Conservation (phyloP, 1,284 basidiomycete species). For the Cutaneotrichosporon sp. region DNA sequence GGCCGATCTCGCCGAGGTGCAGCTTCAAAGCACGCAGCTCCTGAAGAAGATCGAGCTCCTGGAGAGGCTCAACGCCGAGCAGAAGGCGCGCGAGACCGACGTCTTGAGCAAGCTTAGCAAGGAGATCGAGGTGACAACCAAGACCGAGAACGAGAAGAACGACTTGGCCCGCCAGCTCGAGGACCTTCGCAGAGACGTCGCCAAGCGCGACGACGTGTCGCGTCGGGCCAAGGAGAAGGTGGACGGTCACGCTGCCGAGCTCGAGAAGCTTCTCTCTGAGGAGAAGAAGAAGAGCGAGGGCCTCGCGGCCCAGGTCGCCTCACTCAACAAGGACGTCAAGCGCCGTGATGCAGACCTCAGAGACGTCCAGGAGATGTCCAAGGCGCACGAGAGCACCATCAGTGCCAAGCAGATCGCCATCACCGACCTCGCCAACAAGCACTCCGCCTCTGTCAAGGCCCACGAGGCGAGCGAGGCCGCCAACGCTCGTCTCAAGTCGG, state of each 20-base stretch:
- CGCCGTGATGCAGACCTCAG: slow-evolving; percentile 75
- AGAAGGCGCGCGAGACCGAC: slow-evolving; percentile 66
- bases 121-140: slow-evolving; percentile 32
- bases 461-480: slow-evolving; percentile 47
- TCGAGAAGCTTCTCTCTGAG: slow-evolving; percentile 69
- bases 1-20: slow-evolving; percentile 33
- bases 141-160: slow-evolving; percentile 59
- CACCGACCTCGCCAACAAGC: slow-evolving; percentile 61
- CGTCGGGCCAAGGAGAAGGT: slow-evolving; percentile 73
- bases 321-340: slow-evolving; percentile 66
- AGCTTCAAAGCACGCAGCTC: slow-evolving; percentile 69
- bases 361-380: slow-evolving; percentile 60
- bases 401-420: slow-evolving; percentile 77
- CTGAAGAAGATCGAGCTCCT: slow-evolving; percentile 78
- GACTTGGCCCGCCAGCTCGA: slow-evolving; percentile 67
- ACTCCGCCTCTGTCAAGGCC: slow-evolving; percentile 57
- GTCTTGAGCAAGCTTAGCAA: slow-evolving; percentile 53
- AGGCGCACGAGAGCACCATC: slow-evolving; percentile 66
- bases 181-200: slow-evolving; percentile 69
- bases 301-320: slow-evolving; percentile 63
- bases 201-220: slow-evolving; percentile 79
- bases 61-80: slow-evolving; percentile 73
- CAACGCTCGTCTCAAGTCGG: slow-evolving; percentile 64
- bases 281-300: slow-evolving; percentile 70
- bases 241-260: slow-evolving; percentile 66